A percentile compares a stretch with the other conserved stretches of the same genome.
phyloP scores from a whole-genome alignment of 23 red algal genomes.

The Cyanidiococcus yangmingshanensis region DNA sequence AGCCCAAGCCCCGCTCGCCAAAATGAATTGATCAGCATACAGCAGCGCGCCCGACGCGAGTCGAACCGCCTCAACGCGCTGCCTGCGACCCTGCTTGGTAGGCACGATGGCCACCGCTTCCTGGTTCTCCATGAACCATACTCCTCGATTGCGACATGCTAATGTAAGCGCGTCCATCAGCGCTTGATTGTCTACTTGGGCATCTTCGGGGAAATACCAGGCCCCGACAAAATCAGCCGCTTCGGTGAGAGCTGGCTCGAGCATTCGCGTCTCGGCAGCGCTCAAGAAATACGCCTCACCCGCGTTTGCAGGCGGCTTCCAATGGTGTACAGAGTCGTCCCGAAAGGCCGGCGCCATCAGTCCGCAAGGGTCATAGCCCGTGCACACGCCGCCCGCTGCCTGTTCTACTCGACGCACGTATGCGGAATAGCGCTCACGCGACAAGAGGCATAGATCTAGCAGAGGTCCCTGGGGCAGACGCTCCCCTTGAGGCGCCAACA shows the following conservation, averaged over 20 bases:
- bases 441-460: constrained; percentile 25
- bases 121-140: constrained; percentile 33
- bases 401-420: constrained; percentile 33
- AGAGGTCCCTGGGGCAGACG: constrained; percentile 31
- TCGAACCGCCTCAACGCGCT: constrained; percentile 25
- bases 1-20: constrained; percentile 69
- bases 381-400: constrained; percentile 12
- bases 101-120: constrained; percentile 11
- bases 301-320: constrained; percentile 18
- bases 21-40: constrained; percentile 36
- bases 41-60: constrained; percentile 26
- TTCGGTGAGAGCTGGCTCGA: constrained; percentile 52
- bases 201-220: constrained; percentile 43
- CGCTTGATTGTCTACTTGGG: constrained; percentile 59
- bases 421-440: constrained; percentile 41
- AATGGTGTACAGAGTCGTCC: constrained; percentile 19
- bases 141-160: constrained; percentile 60
- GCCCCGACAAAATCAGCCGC: constrained; percentile 33
- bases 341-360: constrained; percentile 46
- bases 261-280: constrained; percentile 17
- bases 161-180: constrained; percentile 37
- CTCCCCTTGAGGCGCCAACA: constrained; percentile 78
- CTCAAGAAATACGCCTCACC: constrained; percentile 23
- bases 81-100: not conserved
- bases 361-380: constrained; percentile 27